Evolutionary conservation across 371 early-diverging fungal species (phyloP).

Genomic region (Capniomyces stellatus): DNA sequence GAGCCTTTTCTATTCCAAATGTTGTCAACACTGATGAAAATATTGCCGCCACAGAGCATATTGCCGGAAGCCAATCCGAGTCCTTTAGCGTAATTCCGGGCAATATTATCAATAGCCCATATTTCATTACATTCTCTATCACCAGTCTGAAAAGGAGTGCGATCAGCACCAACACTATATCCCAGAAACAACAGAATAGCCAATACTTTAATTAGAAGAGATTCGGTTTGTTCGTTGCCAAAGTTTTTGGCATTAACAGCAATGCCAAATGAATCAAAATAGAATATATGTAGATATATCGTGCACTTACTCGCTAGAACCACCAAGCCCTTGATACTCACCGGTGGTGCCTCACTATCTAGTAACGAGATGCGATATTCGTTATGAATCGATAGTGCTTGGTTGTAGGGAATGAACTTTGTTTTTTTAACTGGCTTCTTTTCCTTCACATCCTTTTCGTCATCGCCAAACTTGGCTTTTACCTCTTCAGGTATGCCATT

Average conservation of each 20-base stretch:
- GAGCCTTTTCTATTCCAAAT: too few species aligned
- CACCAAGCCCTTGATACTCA: slow-evolving; percentile 22
- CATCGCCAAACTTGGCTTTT: too few species aligned
- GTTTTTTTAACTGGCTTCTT: too few species aligned
- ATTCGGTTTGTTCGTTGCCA: not conserved
- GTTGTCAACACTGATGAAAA: too few species aligned
- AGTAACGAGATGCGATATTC: slow-evolving; percentile 18
- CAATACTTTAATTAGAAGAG: not conserved
- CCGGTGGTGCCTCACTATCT: slow-evolving; percentile 23
- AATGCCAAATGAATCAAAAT: too few species aligned
- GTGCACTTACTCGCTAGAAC: slow-evolving; percentile 9
- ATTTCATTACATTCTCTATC: slow-evolving; percentile 75
- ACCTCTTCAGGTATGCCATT: too few species aligned
- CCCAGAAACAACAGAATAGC: too few species aligned
- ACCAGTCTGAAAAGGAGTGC: slow-evolving; percentile 66
- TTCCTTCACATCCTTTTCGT: too few species aligned
- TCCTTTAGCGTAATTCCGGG: too few species aligned
- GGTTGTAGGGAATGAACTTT: slow-evolving; percentile 11
- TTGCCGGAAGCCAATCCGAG: too few species aligned
- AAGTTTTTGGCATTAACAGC: too few species aligned
- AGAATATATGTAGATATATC: not conserved
- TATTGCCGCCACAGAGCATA: too few species aligned
- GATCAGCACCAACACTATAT: slow-evolving; percentile 48
- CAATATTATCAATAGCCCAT: slow-evolving; percentile 75
- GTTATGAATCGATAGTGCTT: slow-evolving; percentile 23